These are phyloP conservation scores for Curvularia lunata DNA, from an alignment of 2,329 filamentous ascomycete genomes.

Conservation along the genomic window DNA sequence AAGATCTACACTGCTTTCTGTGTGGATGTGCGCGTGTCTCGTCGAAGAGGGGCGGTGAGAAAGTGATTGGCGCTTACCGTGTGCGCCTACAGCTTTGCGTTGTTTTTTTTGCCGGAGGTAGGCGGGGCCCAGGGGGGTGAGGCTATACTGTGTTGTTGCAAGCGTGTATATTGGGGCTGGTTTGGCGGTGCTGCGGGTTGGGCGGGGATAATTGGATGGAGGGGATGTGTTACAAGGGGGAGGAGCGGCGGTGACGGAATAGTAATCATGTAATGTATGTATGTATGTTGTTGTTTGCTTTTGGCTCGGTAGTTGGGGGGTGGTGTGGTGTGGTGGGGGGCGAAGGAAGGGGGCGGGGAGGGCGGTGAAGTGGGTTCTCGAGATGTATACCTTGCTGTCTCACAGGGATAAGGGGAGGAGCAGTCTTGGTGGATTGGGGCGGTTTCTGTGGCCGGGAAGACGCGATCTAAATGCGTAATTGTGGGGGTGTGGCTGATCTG, in stretches of 20 bases:
- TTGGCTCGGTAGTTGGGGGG: neutral
- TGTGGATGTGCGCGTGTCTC: too few relatives aligned
- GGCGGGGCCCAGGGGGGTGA: too few relatives aligned
- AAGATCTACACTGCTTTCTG: too few relatives aligned
- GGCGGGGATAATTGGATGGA: too few relatives aligned
- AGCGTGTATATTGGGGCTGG: neutral
- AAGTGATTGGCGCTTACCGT: too few relatives aligned
- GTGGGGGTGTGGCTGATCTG: neutral
- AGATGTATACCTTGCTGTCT: neutral
- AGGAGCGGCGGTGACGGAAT: neutral
- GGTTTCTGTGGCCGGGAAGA: neutral
- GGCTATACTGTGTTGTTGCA: neutral
- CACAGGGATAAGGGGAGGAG: neutral
- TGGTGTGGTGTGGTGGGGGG: neutral
- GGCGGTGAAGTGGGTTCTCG: neutral
- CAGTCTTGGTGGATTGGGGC: neutral
- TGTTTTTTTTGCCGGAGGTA: neutral
- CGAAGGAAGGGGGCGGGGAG: neutral
- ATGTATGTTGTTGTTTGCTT: neutral
- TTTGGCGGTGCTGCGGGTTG: neutral
- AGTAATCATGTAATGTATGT: neutral
- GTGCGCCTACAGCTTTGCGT: too few relatives aligned
- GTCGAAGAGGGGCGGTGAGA: too few relatives aligned
- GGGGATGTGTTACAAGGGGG: too few relatives aligned
- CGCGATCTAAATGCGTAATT: neutral